These are phyloP conservation scores for Hygrophorus russula DNA, from an alignment of 768 basidiomycete species.

Conservation along the genomic window DNA sequence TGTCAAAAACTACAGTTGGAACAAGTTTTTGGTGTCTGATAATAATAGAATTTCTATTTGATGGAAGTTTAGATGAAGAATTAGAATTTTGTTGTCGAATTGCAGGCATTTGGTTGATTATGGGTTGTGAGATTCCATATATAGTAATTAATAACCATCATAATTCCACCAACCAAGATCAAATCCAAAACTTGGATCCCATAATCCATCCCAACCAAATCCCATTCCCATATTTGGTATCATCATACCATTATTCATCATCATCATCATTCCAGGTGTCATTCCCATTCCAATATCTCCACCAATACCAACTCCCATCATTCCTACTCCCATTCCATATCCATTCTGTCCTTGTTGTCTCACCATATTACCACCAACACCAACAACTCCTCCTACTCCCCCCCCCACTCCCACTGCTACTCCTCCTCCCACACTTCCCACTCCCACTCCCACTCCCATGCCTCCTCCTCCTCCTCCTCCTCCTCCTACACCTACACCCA, in stretches of 20 bases:
- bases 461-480: slow-evolving; percentile 13
- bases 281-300: too few species aligned
- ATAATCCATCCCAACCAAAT: too few species aligned
- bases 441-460: slow-evolving; percentile 17
- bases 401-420: slow-evolving; percentile 14
- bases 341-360: slow-evolving; percentile 19
- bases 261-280: too few species aligned
- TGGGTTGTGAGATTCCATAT: too few species aligned
- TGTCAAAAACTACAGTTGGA: slow-evolving; percentile 46
- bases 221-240: too few species aligned
- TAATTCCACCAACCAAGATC: too few species aligned
- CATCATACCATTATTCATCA: too few species aligned
- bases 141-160: too few species aligned
- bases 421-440: slow-evolving; percentile 6
- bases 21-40: slow-evolving; percentile 27
- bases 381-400: slow-evolving; percentile 25
- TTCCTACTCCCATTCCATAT: slow-evolving; percentile 19
- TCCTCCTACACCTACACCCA: slow-evolving; percentile 11
- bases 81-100: neutral
- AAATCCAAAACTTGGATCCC: too few species aligned
- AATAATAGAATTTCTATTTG: slow-evolving; percentile 14
- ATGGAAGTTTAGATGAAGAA: too few species aligned
- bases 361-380: slow-evolving; percentile 21
- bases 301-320: too few species aligned
- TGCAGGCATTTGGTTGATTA: too few species aligned